Conservation (phyloP, 306 rosid species). For the Heteromeles arbutifolia region DNA sequence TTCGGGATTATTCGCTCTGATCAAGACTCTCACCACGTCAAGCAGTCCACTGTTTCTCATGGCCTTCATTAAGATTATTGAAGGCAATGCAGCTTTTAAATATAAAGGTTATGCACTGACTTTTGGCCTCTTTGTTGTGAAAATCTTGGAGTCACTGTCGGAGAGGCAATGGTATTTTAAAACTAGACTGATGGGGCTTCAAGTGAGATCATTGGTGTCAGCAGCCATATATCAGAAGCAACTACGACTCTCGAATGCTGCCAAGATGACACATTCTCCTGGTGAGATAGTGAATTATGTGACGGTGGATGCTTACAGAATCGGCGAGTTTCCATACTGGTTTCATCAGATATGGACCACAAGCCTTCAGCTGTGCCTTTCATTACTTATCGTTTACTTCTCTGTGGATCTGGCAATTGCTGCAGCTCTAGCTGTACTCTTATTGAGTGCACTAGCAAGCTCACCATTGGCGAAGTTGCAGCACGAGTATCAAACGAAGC, state of each 20-base stretch:
- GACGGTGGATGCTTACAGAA: slow-evolving; percentile 10
- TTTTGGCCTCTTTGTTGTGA: slow-evolving; percentile 6
- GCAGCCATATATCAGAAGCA: slow-evolving; percentile 18
- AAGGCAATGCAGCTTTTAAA: slow-evolving; percentile 14
- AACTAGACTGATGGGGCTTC: slow-evolving; percentile 9
- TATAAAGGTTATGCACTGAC: slow-evolving; percentile 16
- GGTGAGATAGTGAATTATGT: slow-evolving; percentile 22
- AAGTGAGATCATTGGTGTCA: slow-evolving; percentile 12
- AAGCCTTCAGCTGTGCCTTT: slow-evolving; percentile 15
- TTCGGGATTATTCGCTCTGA: slow-evolving; percentile 10
- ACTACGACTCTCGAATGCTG: slow-evolving; percentile 10
- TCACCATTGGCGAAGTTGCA: slow-evolving; percentile 21
- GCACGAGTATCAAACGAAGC: slow-evolving; percentile 15
- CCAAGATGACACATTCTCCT: slow-evolving; percentile 8
- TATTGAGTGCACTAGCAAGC: slow-evolving; percentile 12
- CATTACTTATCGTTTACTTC: slow-evolving; percentile 9
- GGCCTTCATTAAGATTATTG: slow-evolving; percentile 3
- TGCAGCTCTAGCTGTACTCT: slow-evolving; percentile 14
- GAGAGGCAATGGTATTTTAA: slow-evolving; percentile 14
- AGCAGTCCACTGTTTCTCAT: slow-evolving; percentile 9
- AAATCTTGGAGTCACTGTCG: slow-evolving; percentile 11
- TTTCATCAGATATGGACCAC: slow-evolving; percentile 26
- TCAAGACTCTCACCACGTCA: slow-evolving; percentile 1
- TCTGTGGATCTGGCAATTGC: slow-evolving; percentile 14
- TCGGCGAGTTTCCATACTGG: slow-evolving; percentile 13